Evolutionary conservation across 2,329 filamentous ascomycete species (phyloP), one percentile per base, ranked within the genome.

Genomic region (Lachnellula subtilissima): DNA sequence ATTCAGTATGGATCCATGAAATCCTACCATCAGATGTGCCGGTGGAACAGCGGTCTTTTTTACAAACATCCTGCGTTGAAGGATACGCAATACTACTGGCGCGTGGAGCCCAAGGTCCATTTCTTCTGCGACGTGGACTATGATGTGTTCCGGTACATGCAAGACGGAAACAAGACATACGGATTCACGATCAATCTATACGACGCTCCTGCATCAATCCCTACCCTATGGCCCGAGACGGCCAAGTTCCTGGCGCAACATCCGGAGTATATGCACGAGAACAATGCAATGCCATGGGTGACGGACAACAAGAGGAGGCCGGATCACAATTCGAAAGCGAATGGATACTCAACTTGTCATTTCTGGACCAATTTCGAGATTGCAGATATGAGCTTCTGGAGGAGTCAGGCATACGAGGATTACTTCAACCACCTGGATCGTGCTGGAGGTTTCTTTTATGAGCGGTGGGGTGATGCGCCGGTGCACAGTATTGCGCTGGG

Each of bases 301-400:
- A 89, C 86, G 1, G 94, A 99, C 71, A 84, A 82, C 59, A 73
- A 79, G 54, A 81, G 86, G 48, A 83, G 94, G 49, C 92, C 93
- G 1, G 83, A 90, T 14, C 88, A 96, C 72, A 90, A 91, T 69
- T 71, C 79, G 53, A 84, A 86, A 61, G 93, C 93, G 6, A 88
- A 96, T 67, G 94, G 94, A 36, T 99, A 96, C 77, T 96, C 91
- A 36, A 97, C 94, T 2, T 99, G 94, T 72, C 94, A 99, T 73
- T 99, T 99, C 78, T 99, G 94, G 94, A 94, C 87, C 67, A 99
- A 99, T 74, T 99, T 99, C 67, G 94, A 99, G 74, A 93, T 99
- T 66, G 93, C 83, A 48, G 91, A 97, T 72, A 83, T 99, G 81
- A 83, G 83, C 61, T 96, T 99, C 74, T 99, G 91, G 89, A 80